phyloP scores from a whole-genome alignment of 768 basidiomycete genomes.

The Gloeophyllum trabeum region DNA sequence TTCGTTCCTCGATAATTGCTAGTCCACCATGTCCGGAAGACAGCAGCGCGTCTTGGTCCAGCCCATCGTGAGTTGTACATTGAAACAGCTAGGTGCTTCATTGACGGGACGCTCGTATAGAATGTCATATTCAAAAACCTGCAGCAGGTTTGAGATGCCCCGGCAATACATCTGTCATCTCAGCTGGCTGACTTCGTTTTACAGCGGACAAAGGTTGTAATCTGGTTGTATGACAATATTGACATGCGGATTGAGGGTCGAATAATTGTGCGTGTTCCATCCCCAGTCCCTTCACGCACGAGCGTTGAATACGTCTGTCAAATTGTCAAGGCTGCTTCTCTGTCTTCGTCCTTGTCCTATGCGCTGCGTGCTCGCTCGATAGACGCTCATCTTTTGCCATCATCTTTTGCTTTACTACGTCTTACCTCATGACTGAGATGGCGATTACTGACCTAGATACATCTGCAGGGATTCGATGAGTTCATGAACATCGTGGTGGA shows the following conservation, averaged over 20 bases:
- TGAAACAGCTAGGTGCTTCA: neutral
- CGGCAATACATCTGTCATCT: neutral
- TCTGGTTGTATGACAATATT: conserved; percentile 96
- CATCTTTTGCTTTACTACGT: no score
- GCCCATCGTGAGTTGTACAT: conserved; percentile 72
- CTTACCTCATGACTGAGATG: no score
- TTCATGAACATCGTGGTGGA: conserved; percentile 99
- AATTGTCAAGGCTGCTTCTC: conserved; percentile 21
- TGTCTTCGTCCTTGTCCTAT: conserved; percentile 6
- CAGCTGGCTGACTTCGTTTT: conserved; percentile 5
- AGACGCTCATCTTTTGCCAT: no score
- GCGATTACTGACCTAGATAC: neutral
- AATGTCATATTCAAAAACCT: conserved; percentile 98
- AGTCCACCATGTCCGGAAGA: conserved; percentile 71
- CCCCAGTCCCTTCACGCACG: conserved; percentile 16
- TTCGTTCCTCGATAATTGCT: conserved; percentile 2
- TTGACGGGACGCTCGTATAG: conserved; percentile 23
- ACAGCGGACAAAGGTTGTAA: conserved; percentile 72
- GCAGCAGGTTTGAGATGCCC: conserved; percentile 54
- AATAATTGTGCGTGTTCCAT: conserved; percentile 70
- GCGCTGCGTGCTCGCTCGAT: no score
- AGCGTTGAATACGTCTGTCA: conserved; percentile 27
- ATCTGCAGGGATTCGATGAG: conserved; percentile 89
- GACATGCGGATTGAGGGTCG: conserved; percentile 95
- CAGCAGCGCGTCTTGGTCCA: conserved; percentile 98